Base-by-base conservation (phyloP, 2,329 filamentous ascomycete species). In the Pyrenophora tritici-repentis region DNA sequence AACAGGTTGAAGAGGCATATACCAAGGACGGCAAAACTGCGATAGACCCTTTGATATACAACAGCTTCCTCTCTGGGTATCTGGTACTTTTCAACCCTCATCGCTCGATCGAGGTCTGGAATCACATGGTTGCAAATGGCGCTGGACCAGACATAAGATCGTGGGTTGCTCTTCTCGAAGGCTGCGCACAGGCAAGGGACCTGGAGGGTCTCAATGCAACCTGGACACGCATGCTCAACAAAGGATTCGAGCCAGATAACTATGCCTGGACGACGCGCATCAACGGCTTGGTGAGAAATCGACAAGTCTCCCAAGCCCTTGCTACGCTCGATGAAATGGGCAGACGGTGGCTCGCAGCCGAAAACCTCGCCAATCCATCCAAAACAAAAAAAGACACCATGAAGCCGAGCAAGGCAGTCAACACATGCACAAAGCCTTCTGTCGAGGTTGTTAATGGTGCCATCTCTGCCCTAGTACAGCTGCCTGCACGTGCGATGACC, bases 161-260 rank as follows among this genome's bases (percentile, higher is more conserved):
- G 0, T 94, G 88, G 83, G 87, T 85, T 33, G 76, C 83, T 36
- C 88, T 94, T 82, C 83, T 94, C 59, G 79, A 83, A 48, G 89
- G 89, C 1, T 90, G 86, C 72, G 83, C 81, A 65, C 79, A 78
- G 42, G 79, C 83, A 42, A 78, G 79, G 46, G 85, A 90, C 61
- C 58, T 78, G 0, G 69, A 76, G n/a, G 84, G 81, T 17, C 77
- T 92, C 53, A 82, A 86, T 47, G 78, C 78, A 1, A 79, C 91
- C 26, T 95, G 90, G 90, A 60, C 73, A 0, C 83, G 82, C 56
- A 83, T 94, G 73, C 64, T 81, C 3, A 67, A 66, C 7, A 80
- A 84, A 1, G 82, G 83, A 1, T 63, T 85, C 8, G 73, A 81
- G 56, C 83, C 90, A 4, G 89, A 93, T 68, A 71, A 72, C 6